Percentiles rank a stretch among this genome's conserved stretches.
These are phyloP conservation scores for Colletotrichum sp. DNA, from an alignment of 2,329 filamentous ascomycete genomes.

Conservation along the genomic window DNA sequence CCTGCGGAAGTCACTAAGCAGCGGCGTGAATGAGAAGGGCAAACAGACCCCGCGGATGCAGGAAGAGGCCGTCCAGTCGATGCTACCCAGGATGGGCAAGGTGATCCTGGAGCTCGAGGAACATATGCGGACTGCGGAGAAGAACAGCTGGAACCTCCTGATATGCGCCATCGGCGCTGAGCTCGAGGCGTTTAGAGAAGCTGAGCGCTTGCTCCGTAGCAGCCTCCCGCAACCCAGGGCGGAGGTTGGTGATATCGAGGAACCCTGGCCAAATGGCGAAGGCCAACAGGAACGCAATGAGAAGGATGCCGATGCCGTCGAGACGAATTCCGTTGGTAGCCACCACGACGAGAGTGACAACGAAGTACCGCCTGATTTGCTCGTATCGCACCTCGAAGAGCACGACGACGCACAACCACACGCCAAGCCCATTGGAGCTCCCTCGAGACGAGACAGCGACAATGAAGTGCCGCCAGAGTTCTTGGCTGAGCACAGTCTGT, in stretches of 20 bases:
- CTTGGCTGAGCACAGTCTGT: slow-evolving; percentile 46
- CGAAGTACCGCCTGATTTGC: slow-evolving; percentile 46
- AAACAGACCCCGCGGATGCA: slow-evolving; percentile 35
- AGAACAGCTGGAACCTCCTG: slow-evolving; percentile 74
- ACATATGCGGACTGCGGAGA: slow-evolving; percentile 60
- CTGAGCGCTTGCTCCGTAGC: slow-evolving; percentile 57
- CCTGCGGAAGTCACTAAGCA: slow-evolving; percentile 61
- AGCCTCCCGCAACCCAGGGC: slow-evolving; percentile 30
- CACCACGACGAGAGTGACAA: slow-evolving; percentile 41
- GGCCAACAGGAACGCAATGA: not conserved
- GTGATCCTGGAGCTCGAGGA: slow-evolving; percentile 62
- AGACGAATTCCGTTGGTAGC: not conserved
- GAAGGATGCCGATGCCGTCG: not conserved
- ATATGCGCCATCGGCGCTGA: slow-evolving; percentile 80
- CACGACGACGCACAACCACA: slow-evolving; percentile 27
- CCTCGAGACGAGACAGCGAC: slow-evolving; percentile 40
- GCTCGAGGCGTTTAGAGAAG: slow-evolving; percentile 69
- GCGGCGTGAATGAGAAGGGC: slow-evolving; percentile 28
- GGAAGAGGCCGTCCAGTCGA: slow-evolving; percentile 46
- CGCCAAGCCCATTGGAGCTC: not conserved
- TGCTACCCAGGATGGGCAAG: slow-evolving; percentile 60
- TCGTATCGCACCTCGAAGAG: slow-evolving; percentile 38
- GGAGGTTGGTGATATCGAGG: slow-evolving; percentile 25
- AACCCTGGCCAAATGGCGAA: slow-evolving; percentile 17
- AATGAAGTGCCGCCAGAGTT: slow-evolving; percentile 60